Evolutionary conservation across 164 flowering plant species (phyloP).

Genomic region (Litsea cubeba): DNA sequence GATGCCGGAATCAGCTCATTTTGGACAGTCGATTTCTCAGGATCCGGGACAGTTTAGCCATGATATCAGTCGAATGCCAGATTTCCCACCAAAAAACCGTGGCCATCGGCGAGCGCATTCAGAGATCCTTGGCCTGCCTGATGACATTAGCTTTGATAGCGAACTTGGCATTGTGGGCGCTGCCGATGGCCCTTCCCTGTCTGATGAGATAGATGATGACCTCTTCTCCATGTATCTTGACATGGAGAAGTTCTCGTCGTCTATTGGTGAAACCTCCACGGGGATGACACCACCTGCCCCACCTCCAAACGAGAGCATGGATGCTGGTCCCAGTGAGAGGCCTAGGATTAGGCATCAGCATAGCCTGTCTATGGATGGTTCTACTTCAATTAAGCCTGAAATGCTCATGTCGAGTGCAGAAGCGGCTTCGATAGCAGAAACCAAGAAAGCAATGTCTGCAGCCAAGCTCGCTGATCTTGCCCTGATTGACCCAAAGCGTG

Average conservation of each 20-base stretch:
- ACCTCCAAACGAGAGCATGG: not conserved
- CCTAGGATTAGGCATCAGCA: constrained; percentile 95
- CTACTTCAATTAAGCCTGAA: constrained; percentile 78
- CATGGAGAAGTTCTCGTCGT: constrained; percentile 79
- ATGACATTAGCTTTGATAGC: constrained; percentile 89
- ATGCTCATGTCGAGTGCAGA: constrained; percentile 69
- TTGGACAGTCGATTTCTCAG: constrained; percentile 31
- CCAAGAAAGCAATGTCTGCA: constrained; percentile 93
- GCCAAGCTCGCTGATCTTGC: constrained; percentile 98
- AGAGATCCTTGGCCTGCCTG: constrained; percentile 90
- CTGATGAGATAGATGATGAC: constrained; percentile 94
- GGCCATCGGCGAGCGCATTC: constrained; percentile 98
- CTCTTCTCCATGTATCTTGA: constrained; percentile 86
- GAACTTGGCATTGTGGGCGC: constrained; percentile 90
- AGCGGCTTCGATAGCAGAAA: constrained; percentile 47
- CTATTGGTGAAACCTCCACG: constrained; percentile 52
- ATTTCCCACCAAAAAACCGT: constrained; percentile 64
- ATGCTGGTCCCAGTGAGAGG: constrained; percentile 30
- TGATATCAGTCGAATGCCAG: constrained; percentile 88
- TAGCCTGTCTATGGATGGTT: constrained; percentile 97
- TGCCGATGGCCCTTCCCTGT: constrained; percentile 73
- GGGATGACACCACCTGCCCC: constrained; percentile 10
- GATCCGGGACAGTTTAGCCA: constrained; percentile 64
- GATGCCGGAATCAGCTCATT: constrained; percentile 31
- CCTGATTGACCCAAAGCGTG: constrained; percentile 92